phyloP scores from a whole-genome alignment of 2,329 filamentous ascomycete genomes.

The Akanthomyces uredinophilus region DNA sequence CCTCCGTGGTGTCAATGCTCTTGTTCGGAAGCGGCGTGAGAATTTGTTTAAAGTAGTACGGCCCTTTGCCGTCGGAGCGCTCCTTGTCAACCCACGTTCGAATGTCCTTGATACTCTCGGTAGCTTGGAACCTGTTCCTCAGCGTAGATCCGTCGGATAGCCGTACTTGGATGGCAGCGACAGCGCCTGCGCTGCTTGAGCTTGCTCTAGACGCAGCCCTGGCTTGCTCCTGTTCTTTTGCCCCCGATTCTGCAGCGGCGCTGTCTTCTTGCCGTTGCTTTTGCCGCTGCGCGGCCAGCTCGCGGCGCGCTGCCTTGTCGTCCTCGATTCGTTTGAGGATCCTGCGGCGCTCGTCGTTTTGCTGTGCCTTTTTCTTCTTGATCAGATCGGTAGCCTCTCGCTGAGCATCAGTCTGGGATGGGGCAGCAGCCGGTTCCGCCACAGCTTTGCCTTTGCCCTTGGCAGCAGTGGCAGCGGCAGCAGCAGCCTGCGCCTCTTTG shows the following conservation, averaged over 20 bases:
- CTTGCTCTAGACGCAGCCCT: constrained; percentile 22
- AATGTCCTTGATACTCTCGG: constrained; percentile 61
- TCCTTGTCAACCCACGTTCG: constrained; percentile 71
- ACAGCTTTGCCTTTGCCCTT: constrained; percentile 47
- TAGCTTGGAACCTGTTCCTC: constrained; percentile 63
- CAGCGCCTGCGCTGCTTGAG: constrained; percentile 24
- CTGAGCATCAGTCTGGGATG: constrained; percentile 29
- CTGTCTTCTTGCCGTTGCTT: constrained; percentile 30
- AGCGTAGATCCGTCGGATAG: constrained; percentile 81
- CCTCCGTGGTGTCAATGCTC: constrained; percentile 69
- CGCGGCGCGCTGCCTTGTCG: constrained; percentile 64
- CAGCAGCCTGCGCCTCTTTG: constrained; percentile 41
- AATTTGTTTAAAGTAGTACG: constrained; percentile 82
- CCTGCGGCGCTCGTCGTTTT: constrained; percentile 62
- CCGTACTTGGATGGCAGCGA: constrained; percentile 65
- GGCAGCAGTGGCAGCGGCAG: constrained; percentile 23
- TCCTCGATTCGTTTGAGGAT: constrained; percentile 72
- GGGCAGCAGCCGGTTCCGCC: constrained; percentile 28
- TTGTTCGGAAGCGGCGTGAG: constrained; percentile 72
- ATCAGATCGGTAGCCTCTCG: constrained; percentile 47
- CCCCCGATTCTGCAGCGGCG: constrained; percentile 26
- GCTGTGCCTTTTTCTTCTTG: constrained; percentile 60
- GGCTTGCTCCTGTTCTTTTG: constrained; percentile 28
- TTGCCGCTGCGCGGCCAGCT: constrained; percentile 48
- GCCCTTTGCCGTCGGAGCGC: constrained; percentile 50